Conservation (phyloP, 345 rosid genomes). For the Isatis tinctoria region DNA sequence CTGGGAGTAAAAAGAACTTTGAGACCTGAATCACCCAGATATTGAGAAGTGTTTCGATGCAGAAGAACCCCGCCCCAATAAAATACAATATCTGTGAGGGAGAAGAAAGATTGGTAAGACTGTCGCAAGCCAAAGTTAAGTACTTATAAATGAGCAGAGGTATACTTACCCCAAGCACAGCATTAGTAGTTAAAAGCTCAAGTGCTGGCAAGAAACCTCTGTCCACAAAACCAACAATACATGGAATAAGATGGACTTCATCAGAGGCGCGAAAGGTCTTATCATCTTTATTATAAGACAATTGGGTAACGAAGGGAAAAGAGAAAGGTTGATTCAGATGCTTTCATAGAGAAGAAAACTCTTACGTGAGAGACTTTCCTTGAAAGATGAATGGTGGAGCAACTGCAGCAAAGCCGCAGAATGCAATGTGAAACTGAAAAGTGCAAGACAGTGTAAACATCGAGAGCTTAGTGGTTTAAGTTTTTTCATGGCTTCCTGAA, state of each 20-base stretch:
- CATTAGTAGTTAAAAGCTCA: slow-evolving; percentile 46
- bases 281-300: background rate
- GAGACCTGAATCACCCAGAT: slow-evolving; percentile 97
- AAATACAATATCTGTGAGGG: slow-evolving; percentile 68
- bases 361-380: slow-evolving; percentile 96
- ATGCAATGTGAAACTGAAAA: slow-evolving; percentile 78
- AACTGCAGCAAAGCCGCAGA: slow-evolving; percentile 77
- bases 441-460: slow-evolving; percentile 15
- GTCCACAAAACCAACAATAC: slow-evolving; percentile 30
- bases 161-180: slow-evolving; percentile 66
- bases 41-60: slow-evolving; percentile 73
- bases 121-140: background rate
- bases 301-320: background rate
- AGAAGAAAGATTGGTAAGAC: background rate
- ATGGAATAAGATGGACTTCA: slow-evolving; percentile 16
- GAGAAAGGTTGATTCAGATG: background rate
- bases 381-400: slow-evolving; percentile 94
- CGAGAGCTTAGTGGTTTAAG: background rate
- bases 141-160: background rate
- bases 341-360: slow-evolving; percentile 22
- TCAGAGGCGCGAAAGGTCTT: background rate
- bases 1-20: slow-evolving; percentile 3
- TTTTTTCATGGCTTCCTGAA: slow-evolving; percentile 1
- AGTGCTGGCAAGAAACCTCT: slow-evolving; percentile 96
- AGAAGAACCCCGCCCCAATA: slow-evolving; percentile 74